These are phyloP conservation scores for Saccharomycopsis sp. DNA, from an alignment of 805 yeast species.

Conservation along the genomic window DNA sequence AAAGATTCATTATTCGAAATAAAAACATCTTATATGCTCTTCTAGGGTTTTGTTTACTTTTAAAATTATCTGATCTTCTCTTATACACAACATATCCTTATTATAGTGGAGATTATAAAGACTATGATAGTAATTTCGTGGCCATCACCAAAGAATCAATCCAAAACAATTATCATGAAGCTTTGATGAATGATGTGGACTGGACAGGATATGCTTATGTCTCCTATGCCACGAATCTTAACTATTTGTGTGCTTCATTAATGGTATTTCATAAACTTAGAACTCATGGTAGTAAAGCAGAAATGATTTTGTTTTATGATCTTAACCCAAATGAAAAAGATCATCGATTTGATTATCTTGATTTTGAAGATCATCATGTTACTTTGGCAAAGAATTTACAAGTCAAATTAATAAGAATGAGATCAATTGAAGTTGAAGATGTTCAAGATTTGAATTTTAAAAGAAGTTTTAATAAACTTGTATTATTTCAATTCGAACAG, in stretches of 20 bases:
- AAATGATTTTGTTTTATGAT: constrained; percentile 32
- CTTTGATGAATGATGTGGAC: constrained; percentile 21
- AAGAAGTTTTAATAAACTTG: constrained; percentile 44
- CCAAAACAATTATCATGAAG: neutral
- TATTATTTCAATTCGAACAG: constrained; percentile 33
- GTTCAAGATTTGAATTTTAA: constrained; percentile 31
- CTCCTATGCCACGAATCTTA: constrained; percentile 45
- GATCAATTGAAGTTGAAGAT: constrained; percentile 20
- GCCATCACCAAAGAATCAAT: constrained; percentile 3
- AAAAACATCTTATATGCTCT: too few relatives aligned
- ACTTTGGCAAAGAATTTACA: constrained; percentile 19
- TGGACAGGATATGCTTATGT: constrained; percentile 46
- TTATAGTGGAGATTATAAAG: neutral
- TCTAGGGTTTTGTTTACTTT: neutral
- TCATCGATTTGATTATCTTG: constrained; percentile 18
- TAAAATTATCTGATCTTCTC: neutral
- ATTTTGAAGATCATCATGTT: constrained; percentile 15
- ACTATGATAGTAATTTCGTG: neutral
- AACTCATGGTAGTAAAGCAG: constrained; percentile 30
- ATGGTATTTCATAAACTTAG: constrained; percentile 35
- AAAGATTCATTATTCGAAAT: neutral
- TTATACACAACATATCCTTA: constrained; percentile 9
- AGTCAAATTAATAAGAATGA: constrained; percentile 22
- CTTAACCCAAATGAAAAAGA: constrained; percentile 10
- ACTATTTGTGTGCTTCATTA: constrained; percentile 42